phyloP scores from a whole-genome alignment of 2,329 filamentous ascomycete genomes.

The Penicillium brevicompactum region DNA sequence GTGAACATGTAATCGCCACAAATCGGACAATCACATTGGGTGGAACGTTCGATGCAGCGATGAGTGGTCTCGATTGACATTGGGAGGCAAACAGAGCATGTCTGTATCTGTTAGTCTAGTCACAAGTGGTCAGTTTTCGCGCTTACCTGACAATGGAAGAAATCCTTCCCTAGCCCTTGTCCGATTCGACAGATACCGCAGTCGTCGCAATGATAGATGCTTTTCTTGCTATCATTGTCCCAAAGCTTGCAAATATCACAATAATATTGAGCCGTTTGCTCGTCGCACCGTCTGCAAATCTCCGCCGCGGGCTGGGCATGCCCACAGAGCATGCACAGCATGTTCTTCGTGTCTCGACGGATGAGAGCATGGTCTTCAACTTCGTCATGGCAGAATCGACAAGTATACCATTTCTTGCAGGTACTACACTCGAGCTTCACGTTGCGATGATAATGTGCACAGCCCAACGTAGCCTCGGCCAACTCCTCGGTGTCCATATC shows the following conservation, averaged over 20 bases:
- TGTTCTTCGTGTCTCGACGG: slow-evolving; percentile 82
- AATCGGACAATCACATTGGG: slow-evolving; percentile 94
- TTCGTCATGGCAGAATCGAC: slow-evolving; percentile 89
- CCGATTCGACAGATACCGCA: slow-evolving; percentile 95
- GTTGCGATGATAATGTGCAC: slow-evolving; percentile 90
- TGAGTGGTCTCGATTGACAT: slow-evolving; percentile 83
- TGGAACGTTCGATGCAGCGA: slow-evolving; percentile 91
- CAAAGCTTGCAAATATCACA: slow-evolving; percentile 94
- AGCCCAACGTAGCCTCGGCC: slow-evolving; percentile 67
- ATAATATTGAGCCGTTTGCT: slow-evolving; percentile 83
- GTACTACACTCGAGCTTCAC: slow-evolving; percentile 93
- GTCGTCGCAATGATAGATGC: slow-evolving; percentile 93
- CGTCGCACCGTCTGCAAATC: slow-evolving; percentile 74
- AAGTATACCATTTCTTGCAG: slow-evolving; percentile 91
- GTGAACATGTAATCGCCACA: slow-evolving; percentile 97
- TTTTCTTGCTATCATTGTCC: slow-evolving; percentile 89
- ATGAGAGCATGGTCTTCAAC: slow-evolving; percentile 77
- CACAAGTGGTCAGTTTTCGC: not conserved
- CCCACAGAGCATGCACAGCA: slow-evolving; percentile 96
- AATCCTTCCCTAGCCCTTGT: slow-evolving; percentile 90
- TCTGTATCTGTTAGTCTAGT: slow-evolving; percentile 52
- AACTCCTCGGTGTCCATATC: slow-evolving; percentile 50
- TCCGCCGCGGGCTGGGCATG: slow-evolving; percentile 82
- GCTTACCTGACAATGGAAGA: slow-evolving; percentile 92
- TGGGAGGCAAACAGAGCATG: slow-evolving; percentile 90